phyloP scores from a whole-genome alignment of 2,329 filamentous ascomycete genomes.

The Aplosporella prunicola region DNA sequence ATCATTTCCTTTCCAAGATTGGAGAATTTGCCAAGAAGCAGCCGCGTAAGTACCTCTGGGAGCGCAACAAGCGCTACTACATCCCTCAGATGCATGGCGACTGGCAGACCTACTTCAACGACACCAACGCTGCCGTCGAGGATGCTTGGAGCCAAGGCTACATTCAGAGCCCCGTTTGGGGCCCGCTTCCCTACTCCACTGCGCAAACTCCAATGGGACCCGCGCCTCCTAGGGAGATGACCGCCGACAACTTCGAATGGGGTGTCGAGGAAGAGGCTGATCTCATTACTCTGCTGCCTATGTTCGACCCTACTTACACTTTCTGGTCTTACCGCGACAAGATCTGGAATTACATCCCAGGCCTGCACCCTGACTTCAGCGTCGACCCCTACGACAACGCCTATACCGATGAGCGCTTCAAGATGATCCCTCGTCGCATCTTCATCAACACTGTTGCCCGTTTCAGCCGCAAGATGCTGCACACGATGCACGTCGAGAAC shows the following conservation, averaged over 20 bases:
- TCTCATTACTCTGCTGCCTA: slow-evolving; percentile 80
- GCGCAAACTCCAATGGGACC: slow-evolving; percentile 72
- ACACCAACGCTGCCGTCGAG: slow-evolving; percentile 33
- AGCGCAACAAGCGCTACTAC: slow-evolving; percentile 49
- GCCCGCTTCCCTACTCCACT: slow-evolving; percentile 60
- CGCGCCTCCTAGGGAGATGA: slow-evolving; percentile 58
- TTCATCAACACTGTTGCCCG: slow-evolving; percentile 84
- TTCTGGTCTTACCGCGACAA: slow-evolving; percentile 56
- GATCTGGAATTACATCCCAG: slow-evolving; percentile 40
- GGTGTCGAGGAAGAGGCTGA: slow-evolving; percentile 86
- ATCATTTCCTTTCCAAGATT: slow-evolving; percentile 64
- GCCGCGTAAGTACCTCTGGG: slow-evolving; percentile 50
- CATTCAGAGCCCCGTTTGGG: slow-evolving; percentile 62
- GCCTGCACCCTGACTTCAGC: slow-evolving; percentile 70
- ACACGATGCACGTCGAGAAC: slow-evolving; percentile 86
- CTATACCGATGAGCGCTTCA: slow-evolving; percentile 42
- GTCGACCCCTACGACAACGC: slow-evolving; percentile 57
- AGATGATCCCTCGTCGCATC: slow-evolving; percentile 57
- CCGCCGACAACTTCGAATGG: slow-evolving; percentile 76
- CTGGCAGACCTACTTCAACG: slow-evolving; percentile 37
- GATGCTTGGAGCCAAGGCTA: slow-evolving; percentile 28
- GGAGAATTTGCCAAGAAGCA: slow-evolving; percentile 44
- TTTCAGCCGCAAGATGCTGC: slow-evolving; percentile 68
- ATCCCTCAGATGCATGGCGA: slow-evolving; percentile 43
- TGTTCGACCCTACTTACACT: slow-evolving; percentile 83